Conservation (phyloP, 805 yeast genomes). For the Candida insectorum region DNA sequence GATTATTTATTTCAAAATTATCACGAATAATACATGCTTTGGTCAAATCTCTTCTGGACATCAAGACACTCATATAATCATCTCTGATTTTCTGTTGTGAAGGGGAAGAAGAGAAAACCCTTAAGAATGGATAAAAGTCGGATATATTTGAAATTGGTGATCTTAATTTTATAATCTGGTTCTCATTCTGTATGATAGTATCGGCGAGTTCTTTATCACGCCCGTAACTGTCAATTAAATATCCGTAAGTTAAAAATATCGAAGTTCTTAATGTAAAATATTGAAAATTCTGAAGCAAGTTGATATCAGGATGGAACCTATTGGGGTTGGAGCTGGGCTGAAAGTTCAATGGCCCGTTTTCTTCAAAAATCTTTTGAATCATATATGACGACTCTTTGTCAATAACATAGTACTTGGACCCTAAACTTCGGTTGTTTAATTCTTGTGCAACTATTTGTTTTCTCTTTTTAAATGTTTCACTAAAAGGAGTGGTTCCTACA, state of each 20-base stretch:
- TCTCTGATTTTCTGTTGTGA: constrained; percentile 40
- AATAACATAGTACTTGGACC: constrained; percentile 28
- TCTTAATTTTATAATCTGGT: constrained; percentile 51
- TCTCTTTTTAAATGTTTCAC: constrained; percentile 42
- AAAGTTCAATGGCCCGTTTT: constrained; percentile 12
- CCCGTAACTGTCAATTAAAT: constrained; percentile 40
- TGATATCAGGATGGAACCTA: constrained; percentile 26
- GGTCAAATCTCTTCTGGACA: neutral
- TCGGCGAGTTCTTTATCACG: constrained; percentile 38
- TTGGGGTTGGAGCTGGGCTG: constrained; percentile 18
- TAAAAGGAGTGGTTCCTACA: constrained; percentile 62
- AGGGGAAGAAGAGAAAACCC: constrained; percentile 21
- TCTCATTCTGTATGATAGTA: constrained; percentile 55
- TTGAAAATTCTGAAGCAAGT: constrained; percentile 42
- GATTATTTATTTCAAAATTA: constrained; percentile 2
- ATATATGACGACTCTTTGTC: constrained; percentile 32
- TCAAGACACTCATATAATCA: constrained; percentile 42
- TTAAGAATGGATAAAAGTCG: constrained; percentile 50
- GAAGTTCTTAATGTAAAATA: constrained; percentile 51
- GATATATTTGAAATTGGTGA: constrained; percentile 54
- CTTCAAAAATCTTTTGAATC: constrained; percentile 14
- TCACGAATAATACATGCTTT: neutral
- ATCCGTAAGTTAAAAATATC: constrained; percentile 51
- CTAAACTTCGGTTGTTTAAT: constrained; percentile 38
- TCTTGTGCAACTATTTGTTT: constrained; percentile 47